Percentiles rank a stretch among this genome's conserved stretches.
Evolutionary conservation across 306 rosid species (phyloP).

Genomic region (Dryas drummondii): DNA sequence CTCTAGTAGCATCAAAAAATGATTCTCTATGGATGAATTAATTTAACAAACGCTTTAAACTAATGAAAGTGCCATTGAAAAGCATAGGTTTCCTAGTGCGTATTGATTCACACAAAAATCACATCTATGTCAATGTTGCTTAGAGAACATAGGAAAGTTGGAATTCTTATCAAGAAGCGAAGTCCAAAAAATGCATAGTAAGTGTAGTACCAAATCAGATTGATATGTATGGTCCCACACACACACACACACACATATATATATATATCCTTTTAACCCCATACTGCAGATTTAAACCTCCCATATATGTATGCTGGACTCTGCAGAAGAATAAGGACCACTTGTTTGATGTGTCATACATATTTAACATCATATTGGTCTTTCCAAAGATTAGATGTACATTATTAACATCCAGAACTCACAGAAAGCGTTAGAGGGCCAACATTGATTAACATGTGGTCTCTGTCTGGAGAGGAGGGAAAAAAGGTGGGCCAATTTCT

Average conservation of each 20-base stretch:
- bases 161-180: neutral
- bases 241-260: no score
- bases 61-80: no score
- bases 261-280: neutral
- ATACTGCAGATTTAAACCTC: slow-evolving; percentile 5
- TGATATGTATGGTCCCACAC: no score
- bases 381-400: neutral
- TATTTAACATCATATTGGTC: neutral
- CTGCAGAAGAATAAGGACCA: neutral
- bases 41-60: neutral
- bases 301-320: neutral
- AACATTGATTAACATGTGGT: neutral
- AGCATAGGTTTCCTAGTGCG: neutral
- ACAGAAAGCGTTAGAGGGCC: neutral
- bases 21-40: slow-evolving; percentile 13
- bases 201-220: neutral
- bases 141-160: neutral
- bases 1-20: slow-evolving; percentile 12
- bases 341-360: neutral
- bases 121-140: neutral
- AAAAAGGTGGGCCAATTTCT: neutral
- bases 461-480: neutral
- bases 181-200: slow-evolving; percentile 6
- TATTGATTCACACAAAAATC: neutral
- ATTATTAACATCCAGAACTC: neutral